These are phyloP conservation scores for Rhytidiadelphus loreus DNA, from an alignment of 225 moss, liverwort and hornwort species.

Conservation along the genomic window DNA sequence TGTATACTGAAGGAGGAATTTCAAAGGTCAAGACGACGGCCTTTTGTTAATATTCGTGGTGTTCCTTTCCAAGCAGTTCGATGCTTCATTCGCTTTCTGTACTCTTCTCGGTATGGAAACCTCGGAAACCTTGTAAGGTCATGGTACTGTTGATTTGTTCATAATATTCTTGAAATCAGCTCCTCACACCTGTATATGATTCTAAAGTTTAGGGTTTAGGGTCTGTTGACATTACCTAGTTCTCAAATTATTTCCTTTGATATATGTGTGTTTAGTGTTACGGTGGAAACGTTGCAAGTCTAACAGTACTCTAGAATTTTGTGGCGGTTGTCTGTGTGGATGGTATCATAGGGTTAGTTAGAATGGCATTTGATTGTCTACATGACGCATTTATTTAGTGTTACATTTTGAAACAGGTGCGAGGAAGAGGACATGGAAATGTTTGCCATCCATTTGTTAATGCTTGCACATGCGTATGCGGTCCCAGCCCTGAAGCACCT, in stretches of 20 bases:
- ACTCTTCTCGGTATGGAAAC: slow-evolving; percentile 51
- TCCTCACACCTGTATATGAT: background rate
- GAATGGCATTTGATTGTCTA: background rate
- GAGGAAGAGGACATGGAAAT: slow-evolving; percentile 52
- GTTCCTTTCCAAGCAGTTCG: slow-evolving; percentile 46
- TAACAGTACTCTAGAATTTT: background rate
- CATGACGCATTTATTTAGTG: background rate
- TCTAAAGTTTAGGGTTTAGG: background rate
- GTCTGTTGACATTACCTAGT: background rate
- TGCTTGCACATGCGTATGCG: slow-evolving; percentile 50
- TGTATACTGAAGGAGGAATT: slow-evolving; percentile 10
- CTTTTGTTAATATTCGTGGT: slow-evolving; percentile 28
- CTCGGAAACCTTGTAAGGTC: background rate
- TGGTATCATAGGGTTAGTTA: background rate
- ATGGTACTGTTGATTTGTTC: background rate
- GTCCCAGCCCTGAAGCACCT: slow-evolving; percentile 49
- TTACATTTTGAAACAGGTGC: slow-evolving; percentile 19
- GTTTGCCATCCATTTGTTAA: slow-evolving; percentile 40
- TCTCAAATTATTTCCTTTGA: background rate
- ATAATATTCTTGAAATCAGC: background rate
- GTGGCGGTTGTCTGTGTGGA: background rate
- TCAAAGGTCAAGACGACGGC: slow-evolving; percentile 1
- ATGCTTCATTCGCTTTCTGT: slow-evolving; percentile 56
- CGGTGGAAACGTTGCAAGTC: background rate
- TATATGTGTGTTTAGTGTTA: background rate